Percentiles rank a stretch among this genome's conserved stretches.
These are phyloP conservation scores for Rhizoclosmatium sp. DNA, from an alignment of 192 early-diverging fungal species.

Conservation along the genomic window DNA sequence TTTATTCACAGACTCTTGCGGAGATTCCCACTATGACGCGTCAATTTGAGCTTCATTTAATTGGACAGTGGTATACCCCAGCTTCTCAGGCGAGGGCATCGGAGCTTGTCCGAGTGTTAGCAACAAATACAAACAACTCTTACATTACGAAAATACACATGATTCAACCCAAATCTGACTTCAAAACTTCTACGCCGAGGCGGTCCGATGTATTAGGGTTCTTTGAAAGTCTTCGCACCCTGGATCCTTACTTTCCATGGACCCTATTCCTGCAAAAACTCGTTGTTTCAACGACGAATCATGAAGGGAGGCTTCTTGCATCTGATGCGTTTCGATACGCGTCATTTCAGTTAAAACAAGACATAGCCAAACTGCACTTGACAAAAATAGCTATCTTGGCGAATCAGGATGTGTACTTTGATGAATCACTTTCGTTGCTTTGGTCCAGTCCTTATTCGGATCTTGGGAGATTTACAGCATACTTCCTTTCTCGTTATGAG, in stretches of 20 bases:
- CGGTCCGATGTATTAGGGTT: background rate
- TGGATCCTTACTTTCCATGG: constrained; percentile 31
- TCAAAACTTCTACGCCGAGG: background rate
- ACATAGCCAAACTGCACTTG: background rate
- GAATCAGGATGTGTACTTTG: constrained; percentile 37
- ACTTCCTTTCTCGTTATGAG: constrained; percentile 31
- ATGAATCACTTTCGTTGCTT: constrained; percentile 1
- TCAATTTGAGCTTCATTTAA: constrained; percentile 27
- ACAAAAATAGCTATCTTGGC: constrained; percentile 23
- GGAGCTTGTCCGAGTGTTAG: constrained; percentile 31
- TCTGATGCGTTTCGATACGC: constrained; percentile 32
- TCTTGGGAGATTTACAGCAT: constrained; percentile 12
- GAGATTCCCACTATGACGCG: too few species aligned
- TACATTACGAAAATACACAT: constrained; percentile 23
- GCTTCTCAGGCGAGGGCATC: background rate
- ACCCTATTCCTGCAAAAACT: constrained; percentile 10
- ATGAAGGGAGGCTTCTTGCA: constrained; percentile 2
- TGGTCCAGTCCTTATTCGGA: constrained; percentile 12
- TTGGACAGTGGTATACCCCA: constrained; percentile 41
- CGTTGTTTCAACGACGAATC: background rate
- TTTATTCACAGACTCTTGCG: too few species aligned
- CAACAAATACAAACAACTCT: constrained; percentile 37
- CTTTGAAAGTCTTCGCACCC: constrained; percentile 10
- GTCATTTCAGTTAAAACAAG: constrained; percentile 3
- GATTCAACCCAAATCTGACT: constrained; percentile 1